Base-by-base conservation (phyloP, 257 asterid genomes). In the Hygrophila difformis region DNA sequence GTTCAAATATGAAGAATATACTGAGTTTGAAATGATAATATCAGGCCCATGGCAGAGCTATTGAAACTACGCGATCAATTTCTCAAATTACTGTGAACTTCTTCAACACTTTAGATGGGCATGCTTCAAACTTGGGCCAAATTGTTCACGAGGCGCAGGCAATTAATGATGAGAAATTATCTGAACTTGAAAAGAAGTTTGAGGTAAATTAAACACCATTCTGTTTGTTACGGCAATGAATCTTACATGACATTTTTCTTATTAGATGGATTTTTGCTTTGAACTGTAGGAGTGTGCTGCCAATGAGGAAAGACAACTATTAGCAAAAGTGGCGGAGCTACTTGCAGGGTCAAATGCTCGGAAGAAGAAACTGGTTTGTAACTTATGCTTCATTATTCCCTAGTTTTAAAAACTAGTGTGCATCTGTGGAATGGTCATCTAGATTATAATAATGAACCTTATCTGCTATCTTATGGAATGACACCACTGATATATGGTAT, bases 311-410 rank as follows among this genome's bases (percentile, higher is more conserved):
- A 82, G 59, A 49, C 92, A 82, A 66, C 84, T 89, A 51, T 66
- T 89, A 57, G 84, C 70, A 59, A 86, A 89, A 67, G 96, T 89
- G 49, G 98, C 96, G 5, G 96, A 89, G 62, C 76, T 89, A 58
- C 93, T 89, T 56, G 93, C 95, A 18, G 66, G 61, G 58, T 89
- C 98, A 56, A 85, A 85, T 72, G 79, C 86, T 58, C 73, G 96
- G 77, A 91, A 91, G 81, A 80, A 67, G 62, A 75, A 78, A 54
- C 67, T 91, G 98, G 98, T 89, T n/a, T n/a, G n/a, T n/a, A n/a
- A n/a, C n/a, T n/a, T n/a, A n/a, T n/a, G n/a, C 6, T 44, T 3
- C 33, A 19, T 6, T 10, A 16, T 3, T 7, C 13, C 5, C 9
- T n/a, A 6, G 5, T 5, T 19, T 19, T 16, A 2, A 8, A 11